Conservation (phyloP, 257 asterid genomes). For the Primulina tabacum region DNA sequence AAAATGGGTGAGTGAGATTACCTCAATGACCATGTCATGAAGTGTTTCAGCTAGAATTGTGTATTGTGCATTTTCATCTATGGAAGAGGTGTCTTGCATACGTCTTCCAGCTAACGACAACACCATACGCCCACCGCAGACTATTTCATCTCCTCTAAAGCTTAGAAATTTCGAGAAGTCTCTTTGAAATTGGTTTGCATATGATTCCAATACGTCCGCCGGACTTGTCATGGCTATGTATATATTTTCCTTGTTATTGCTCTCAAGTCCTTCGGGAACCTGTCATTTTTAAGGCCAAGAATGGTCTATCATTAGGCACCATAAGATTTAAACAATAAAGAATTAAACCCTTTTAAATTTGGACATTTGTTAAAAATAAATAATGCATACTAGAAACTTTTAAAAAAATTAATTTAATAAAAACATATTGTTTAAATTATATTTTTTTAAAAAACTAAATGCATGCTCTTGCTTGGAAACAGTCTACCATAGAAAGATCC, state of each 20-base stretch:
- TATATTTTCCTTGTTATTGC: conserved; percentile 28
- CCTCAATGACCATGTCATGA: conserved; percentile 29
- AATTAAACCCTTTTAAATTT: too few relatives aligned
- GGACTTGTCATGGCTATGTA: conserved; percentile 30
- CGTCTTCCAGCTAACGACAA: conserved; percentile 29
- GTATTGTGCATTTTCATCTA: neutral
- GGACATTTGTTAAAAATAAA: too few relatives aligned
- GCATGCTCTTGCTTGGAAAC: too few relatives aligned
- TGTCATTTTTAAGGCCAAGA: neutral
- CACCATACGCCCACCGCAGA: conserved; percentile 36
- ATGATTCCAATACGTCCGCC: conserved; percentile 27
- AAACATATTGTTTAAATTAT: too few relatives aligned
- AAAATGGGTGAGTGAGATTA: neutral
- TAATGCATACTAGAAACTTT: too few relatives aligned
- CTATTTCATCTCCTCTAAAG: conserved; percentile 29
- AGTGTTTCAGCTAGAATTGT: conserved; percentile 27
- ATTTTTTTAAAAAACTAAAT: too few relatives aligned
- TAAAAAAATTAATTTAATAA: too few relatives aligned
- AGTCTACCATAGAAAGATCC: too few relatives aligned
- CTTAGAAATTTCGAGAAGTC: conserved; percentile 34
- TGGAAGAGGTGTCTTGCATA: conserved; percentile 22
- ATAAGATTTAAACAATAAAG: too few relatives aligned
- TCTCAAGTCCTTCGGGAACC: conserved; percentile 38
- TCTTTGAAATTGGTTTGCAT: conserved; percentile 26
- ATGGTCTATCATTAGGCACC: too few relatives aligned